Evolutionary conservation across 257 asterid genomes (phyloP).

Genomic region (Fraxinus cuspidata): DNA sequence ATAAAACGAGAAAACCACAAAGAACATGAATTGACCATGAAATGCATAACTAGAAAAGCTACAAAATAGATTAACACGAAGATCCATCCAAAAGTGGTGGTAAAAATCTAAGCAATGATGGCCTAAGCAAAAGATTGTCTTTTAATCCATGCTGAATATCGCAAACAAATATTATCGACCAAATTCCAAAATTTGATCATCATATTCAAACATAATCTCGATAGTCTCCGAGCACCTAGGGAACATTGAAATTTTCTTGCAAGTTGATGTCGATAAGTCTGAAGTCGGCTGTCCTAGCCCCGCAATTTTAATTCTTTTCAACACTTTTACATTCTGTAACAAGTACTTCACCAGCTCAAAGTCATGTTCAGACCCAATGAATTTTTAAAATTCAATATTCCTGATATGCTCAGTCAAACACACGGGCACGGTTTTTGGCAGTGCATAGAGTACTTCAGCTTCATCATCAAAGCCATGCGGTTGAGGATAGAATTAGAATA

Average conservation of each 20-base stretch:
- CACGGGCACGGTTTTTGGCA: not conserved
- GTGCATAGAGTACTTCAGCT: not conserved
- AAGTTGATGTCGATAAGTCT: not conserved
- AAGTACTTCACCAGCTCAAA: not conserved
- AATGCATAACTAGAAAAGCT: too few species aligned
- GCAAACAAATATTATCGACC: not conserved
- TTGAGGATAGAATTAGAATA: not conserved
- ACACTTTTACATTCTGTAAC: not conserved
- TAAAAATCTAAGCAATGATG: too few species aligned
- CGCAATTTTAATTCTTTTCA: not conserved
- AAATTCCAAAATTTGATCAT: not conserved
- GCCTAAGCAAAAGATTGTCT: not conserved
- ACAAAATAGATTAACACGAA: too few species aligned
- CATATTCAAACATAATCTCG: not conserved
- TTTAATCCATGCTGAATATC: not conserved
- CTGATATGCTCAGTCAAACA: not conserved
- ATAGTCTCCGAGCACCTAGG: not conserved
- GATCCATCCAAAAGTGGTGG: too few species aligned
- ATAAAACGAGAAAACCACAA: too few species aligned
- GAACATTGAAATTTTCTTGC: not conserved
- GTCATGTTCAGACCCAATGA: not conserved
- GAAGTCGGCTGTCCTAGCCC: too few species aligned
- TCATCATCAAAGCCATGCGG: not conserved
- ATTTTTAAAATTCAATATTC: not conserved
- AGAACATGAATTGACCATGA: too few species aligned